These are phyloP conservation scores for Pythium oligandrum DNA, from an alignment of 352 stramenopile species.

Conservation along the genomic window DNA sequence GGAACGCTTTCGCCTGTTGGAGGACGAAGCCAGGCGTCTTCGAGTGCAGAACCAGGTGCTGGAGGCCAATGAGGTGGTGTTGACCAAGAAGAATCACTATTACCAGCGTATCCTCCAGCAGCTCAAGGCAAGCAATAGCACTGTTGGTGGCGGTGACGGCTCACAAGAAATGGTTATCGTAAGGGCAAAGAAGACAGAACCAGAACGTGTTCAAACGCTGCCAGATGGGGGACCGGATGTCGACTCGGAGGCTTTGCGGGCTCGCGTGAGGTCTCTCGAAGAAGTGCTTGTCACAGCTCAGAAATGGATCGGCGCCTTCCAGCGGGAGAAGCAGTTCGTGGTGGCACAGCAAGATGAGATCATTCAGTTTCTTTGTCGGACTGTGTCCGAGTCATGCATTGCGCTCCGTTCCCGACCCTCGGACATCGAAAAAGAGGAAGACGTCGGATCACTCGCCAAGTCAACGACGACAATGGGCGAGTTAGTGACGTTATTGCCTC, in stretches of 20 bases:
- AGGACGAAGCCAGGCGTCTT: constrained; percentile 40
- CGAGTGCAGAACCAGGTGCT: constrained; percentile 43
- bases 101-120: constrained; percentile 65
- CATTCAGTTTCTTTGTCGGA: constrained; percentile 50
- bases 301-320: constrained; percentile 45
- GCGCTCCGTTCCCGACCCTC: constrained; percentile 2
- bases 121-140: constrained; percentile 18
- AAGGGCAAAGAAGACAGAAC: constrained; percentile 11
- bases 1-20: constrained; percentile 28
- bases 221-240: background rate
- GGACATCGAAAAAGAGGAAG: constrained; percentile 2
- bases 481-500: constrained; percentile 21
- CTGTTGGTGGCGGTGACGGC: no score
- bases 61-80: constrained; percentile 41
- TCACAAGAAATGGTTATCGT: background rate
- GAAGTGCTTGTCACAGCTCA: constrained; percentile 25
- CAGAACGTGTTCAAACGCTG: background rate
- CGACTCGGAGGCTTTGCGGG: constrained; percentile 11
- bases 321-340: constrained; percentile 51
- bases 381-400: constrained; percentile 27
- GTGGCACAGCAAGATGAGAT: constrained; percentile 61
- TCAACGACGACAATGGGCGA: constrained; percentile 32
- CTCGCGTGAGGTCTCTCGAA: constrained; percentile 22
- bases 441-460: constrained; percentile 18
- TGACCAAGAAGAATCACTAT: constrained; percentile 66